A percentile compares a stretch with the other conserved stretches of the same genome.
Evolutionary conservation across 352 stramenopile species (phyloP).

Genomic region (Phytophthora ohioensis): DNA sequence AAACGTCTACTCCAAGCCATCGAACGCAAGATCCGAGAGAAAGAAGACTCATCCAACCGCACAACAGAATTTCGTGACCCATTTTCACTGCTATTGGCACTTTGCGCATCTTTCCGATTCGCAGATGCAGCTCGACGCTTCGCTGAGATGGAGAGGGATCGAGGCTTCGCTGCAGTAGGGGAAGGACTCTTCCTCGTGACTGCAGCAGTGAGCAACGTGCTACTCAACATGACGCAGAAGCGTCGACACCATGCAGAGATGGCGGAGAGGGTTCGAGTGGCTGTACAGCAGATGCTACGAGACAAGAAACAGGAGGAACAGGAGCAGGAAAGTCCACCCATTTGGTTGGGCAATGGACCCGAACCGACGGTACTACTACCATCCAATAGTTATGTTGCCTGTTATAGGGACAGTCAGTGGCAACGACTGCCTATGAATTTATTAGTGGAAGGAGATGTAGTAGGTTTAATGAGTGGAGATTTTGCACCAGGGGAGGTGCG

Average conservation of each 20-base stretch:
- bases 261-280: constrained; percentile 74
- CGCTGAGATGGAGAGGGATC: constrained; percentile 33
- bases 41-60: constrained; percentile 65
- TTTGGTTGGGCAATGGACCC: constrained; percentile 34
- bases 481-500: constrained; percentile 74
- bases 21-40: constrained; percentile 78
- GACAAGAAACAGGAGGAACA: constrained; percentile 21
- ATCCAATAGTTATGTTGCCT: constrained; percentile 82
- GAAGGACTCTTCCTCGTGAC: constrained; percentile 72
- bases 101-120: constrained; percentile 76
- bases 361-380: constrained; percentile 70
- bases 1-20: constrained; percentile 68
- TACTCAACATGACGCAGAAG: constrained; percentile 74
- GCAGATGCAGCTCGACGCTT: constrained; percentile 52
- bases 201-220: constrained; percentile 63
- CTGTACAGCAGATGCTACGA: constrained; percentile 66
- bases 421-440: constrained; percentile 87
- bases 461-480: constrained; percentile 88
- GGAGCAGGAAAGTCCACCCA: constrained; percentile 10
- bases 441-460: constrained; percentile 79
- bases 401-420: constrained; percentile 84
- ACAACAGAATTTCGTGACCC: constrained; percentile 81
- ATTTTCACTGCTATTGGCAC: constrained; percentile 69
- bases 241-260: constrained; percentile 82
- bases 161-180: constrained; percentile 41